Evolutionary conservation across 192 early-diverging fungal species (phyloP).

Genomic region (Podila minutissima): DNA sequence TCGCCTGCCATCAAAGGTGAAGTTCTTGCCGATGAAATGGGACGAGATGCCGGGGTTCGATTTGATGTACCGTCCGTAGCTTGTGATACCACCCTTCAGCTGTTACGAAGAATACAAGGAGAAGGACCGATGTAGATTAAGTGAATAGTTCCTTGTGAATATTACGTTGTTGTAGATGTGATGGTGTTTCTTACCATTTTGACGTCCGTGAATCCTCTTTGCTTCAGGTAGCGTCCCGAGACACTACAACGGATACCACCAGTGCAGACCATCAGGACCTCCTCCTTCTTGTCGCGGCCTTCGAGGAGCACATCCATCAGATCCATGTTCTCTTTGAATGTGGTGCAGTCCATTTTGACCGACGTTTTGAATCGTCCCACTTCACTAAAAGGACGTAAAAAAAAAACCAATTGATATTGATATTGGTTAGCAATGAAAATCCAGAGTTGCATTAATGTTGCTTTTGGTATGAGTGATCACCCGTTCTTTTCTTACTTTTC

Average conservation of each 20-base stretch:
- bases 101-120: neutral
- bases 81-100: constrained; percentile 78
- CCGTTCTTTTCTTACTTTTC: constrained; percentile 58
- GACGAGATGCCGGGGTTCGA: constrained; percentile 55
- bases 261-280: constrained; percentile 47
- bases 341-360: constrained; percentile 47
- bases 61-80: constrained; percentile 73
- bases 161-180: neutral
- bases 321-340: constrained; percentile 48
- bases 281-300: constrained; percentile 24
- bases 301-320: constrained; percentile 31
- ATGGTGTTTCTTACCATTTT: constrained; percentile 51
- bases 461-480: no score
- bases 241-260: constrained; percentile 85
- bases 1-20: constrained; percentile 81
- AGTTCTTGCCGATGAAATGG: constrained; percentile 78
- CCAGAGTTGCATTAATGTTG: no score
- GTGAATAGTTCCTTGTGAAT: neutral
- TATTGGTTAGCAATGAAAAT: neutral
- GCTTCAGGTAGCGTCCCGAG: constrained; percentile 76
- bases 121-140: neutral
- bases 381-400: constrained; percentile 11
- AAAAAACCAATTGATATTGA: neutral
- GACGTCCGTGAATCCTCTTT: constrained; percentile 69
- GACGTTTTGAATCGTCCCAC: constrained; percentile 39